These are phyloP conservation scores for Arctium lappa DNA, from an alignment of 129 eudicot species.

Conservation along the genomic window DNA sequence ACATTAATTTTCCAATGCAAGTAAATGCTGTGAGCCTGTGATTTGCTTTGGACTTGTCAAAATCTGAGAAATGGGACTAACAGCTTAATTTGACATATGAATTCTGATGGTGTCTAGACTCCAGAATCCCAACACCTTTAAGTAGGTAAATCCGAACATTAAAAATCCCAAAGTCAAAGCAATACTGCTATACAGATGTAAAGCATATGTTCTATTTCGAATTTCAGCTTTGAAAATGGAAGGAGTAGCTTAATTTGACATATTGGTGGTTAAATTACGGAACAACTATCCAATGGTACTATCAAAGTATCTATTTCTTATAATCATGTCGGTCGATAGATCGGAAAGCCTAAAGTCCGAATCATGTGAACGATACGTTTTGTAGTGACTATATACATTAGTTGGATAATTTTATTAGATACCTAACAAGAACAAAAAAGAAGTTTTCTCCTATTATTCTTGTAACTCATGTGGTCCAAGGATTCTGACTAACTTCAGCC, in stretches of 20 bases:
- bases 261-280: background rate
- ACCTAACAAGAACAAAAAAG: background rate
- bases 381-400: background rate
- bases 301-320: background rate
- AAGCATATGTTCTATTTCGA: background rate
- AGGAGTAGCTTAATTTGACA: background rate
- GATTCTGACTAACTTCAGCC: background rate
- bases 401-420: background rate
- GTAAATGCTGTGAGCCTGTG: background rate
- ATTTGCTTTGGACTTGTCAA: background rate
- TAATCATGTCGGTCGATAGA: background rate
- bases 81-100: background rate
- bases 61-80: background rate
- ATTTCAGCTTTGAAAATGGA: background rate
- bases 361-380: background rate
- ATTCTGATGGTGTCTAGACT: background rate
- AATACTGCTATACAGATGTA: background rate
- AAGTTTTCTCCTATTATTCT: background rate
- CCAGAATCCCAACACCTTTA: background rate
- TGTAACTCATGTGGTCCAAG: slow-evolving; percentile 14
- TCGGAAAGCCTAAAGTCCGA: background rate
- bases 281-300: background rate
- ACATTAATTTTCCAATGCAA: background rate
- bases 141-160: too few relatives aligned
- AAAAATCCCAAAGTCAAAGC: too few relatives aligned